phyloP scores from a whole-genome alignment of 495 filamentous ascomycete genomes.

The Aspergillus avenaceus region DNA sequence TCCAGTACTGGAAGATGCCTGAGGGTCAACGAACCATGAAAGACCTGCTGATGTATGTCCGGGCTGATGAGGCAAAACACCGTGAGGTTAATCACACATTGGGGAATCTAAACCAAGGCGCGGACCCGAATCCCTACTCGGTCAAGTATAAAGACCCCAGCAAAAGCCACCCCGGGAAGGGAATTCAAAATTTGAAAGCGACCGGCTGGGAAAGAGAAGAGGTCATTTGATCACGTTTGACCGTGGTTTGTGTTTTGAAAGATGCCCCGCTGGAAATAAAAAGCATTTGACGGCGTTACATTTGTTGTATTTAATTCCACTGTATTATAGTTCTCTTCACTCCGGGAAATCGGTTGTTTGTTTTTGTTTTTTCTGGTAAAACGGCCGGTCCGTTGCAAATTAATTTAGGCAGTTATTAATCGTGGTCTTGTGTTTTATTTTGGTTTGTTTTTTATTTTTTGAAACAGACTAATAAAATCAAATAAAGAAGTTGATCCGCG shows the following conservation, averaged over 20 bases:
- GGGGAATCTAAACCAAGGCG: constrained; percentile 72
- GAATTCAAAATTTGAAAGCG: constrained; percentile 60
- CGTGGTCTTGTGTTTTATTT: too few species aligned
- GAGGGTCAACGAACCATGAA: constrained; percentile 77
- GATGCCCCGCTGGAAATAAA: too few species aligned
- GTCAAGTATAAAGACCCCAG: constrained; percentile 63
- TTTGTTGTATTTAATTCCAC: too few species aligned
- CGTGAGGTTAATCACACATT: constrained; percentile 96
- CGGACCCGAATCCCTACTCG: constrained; percentile 89
- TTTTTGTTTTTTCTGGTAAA: too few species aligned
- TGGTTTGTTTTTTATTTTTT: background rate
- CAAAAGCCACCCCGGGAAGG: constrained; percentile 66
- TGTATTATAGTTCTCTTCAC: too few species aligned
- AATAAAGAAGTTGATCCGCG: background rate
- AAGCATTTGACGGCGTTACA: too few species aligned
- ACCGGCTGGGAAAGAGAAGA: constrained; percentile 82
- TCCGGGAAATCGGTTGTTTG: too few species aligned
- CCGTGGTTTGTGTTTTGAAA: background rate
- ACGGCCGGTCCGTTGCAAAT: too few species aligned
- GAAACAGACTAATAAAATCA: too few species aligned
- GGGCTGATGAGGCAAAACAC: constrained; percentile 95
- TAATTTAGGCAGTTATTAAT: too few species aligned
- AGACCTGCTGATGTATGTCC: constrained; percentile 81
- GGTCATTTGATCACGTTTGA: constrained; percentile 51
- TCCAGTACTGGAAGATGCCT: constrained; percentile 90